Conservation (phyloP, 73 alveolate species). For the Paraurostyla sp. region DNA sequence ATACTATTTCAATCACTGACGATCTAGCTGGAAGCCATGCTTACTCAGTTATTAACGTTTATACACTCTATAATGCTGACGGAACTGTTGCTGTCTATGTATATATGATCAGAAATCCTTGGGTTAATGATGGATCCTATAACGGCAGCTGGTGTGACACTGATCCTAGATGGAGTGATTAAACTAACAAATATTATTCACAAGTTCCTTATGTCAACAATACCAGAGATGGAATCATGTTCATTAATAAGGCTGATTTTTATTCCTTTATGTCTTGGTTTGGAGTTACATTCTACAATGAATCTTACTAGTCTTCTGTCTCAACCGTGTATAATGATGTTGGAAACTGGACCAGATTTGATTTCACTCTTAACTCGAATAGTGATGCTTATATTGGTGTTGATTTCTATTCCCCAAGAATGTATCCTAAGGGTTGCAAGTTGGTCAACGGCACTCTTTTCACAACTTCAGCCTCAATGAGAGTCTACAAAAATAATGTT, state of each 20-base stretch:
- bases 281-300: background rate
- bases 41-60: background rate
- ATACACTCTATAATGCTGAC: background rate
- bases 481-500: background rate
- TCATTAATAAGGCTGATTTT: background rate
- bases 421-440: constrained; percentile 16
- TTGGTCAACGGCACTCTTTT: background rate
- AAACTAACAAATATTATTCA: background rate
- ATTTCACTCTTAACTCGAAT: background rate
- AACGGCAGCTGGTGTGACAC: constrained; percentile 2
- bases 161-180: background rate
- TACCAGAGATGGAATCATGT: background rate
- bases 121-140: background rate
- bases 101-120: background rate
- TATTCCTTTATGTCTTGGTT: background rate
- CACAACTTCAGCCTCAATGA: background rate
- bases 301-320: background rate
- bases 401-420: background rate
- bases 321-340: background rate
- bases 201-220: constrained; percentile 6
- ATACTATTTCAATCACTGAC: background rate
- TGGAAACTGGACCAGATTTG: background rate
- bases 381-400: constrained; percentile 1
- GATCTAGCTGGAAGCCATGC: constrained; percentile 8
- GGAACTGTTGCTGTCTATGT: background rate